Evolutionary conservation across 2,329 filamentous ascomycete species (phyloP), one percentile per base, ranked within the genome.

Genomic region (Nemania sp.): DNA sequence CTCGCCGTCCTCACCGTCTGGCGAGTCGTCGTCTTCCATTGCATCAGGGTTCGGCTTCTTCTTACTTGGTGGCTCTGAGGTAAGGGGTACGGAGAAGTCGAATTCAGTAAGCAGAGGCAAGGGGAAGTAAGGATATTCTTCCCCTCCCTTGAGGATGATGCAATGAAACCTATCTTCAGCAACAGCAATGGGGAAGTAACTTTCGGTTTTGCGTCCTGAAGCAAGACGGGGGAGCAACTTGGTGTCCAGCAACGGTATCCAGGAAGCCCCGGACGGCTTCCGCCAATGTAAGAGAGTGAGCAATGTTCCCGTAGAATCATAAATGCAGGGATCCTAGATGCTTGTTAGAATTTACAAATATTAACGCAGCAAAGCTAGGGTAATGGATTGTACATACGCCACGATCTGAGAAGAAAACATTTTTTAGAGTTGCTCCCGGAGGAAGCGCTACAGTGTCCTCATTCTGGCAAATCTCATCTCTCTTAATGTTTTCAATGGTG

Each of bases 101-200:
- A 99, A 99, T 79, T 99, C 96, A 49, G 91, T 94, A 41, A 99
- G 90, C 43, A 98, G 84, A 1, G 93, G 94, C 10, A 92, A 90
- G 11, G 93, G 96, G 82, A 95, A 98, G 82, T 96, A 98, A 0
- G 95, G 94, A 77, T 98, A 93, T 77, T 91, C 88, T 77, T 99
- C 96, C 41, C 92, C 92, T 70, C 96, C 96, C 82, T 99, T 99
- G 77, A 99, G 90, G 75, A 99, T 98, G 81, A 99, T 98, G 82
- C 97, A 99, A 85, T 98, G 95, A 80, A 99, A 99, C 76, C 92
- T 95, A 76, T 92, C 87, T 74, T 94, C 90, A 2, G 95, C 93
- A 0, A 98, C 94, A 0, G 96, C 96, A 35, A 99, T 93, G 1
- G 96, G 96, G 88, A 94, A 99, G 83, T 99, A 99, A 0, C 86